phyloP scores from a whole-genome alignment of 1,284 basidiomycete genomes.

The Paramarasmius palmivorus region DNA sequence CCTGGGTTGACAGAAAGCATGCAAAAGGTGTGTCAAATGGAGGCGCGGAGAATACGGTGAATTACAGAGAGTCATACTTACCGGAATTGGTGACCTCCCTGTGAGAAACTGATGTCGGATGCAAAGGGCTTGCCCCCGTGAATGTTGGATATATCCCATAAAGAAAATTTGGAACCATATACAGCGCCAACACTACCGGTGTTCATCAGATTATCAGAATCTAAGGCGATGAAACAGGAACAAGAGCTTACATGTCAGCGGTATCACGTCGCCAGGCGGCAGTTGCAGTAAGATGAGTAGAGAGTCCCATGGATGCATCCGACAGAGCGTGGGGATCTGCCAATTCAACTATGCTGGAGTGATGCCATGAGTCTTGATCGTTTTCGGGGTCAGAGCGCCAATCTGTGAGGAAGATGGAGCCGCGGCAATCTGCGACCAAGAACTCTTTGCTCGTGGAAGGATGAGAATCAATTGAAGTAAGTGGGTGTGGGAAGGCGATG shows the following conservation, averaged over 20 bases:
- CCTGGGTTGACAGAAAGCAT: constrained; percentile 33
- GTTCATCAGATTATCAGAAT: constrained; percentile 12
- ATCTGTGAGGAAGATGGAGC: constrained; percentile 72
- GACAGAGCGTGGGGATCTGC: constrained; percentile 66
- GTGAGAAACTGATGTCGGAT: constrained; percentile 59
- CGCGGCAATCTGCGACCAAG: constrained; percentile 70
- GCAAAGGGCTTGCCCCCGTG: constrained; percentile 70
- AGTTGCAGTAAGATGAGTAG: constrained; percentile 52
- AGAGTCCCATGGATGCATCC: constrained; percentile 46
- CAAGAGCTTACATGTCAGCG: constrained; percentile 58
- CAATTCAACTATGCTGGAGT: constrained; percentile 67
- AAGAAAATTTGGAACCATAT: constrained; percentile 64
- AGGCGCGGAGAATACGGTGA: not conserved
- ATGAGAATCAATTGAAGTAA: constrained; percentile 70
- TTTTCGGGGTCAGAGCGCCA: constrained; percentile 73
- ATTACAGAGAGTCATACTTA: constrained; percentile 24
- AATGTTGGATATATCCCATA: constrained; percentile 74
- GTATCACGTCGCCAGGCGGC: constrained; percentile 71
- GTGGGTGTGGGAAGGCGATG: constrained; percentile 67
- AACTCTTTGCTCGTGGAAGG: constrained; percentile 73
- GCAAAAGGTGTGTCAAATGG: constrained; percentile 12
- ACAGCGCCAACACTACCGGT: constrained; percentile 65
- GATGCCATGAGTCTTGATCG: constrained; percentile 53
- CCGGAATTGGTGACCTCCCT: constrained; percentile 71
- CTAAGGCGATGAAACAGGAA: not conserved